A percentile compares a stretch with the other conserved stretches of the same genome.
Conservation (phyloP, 345 rosid species). For the Bretschneidera sinensis region DNA sequence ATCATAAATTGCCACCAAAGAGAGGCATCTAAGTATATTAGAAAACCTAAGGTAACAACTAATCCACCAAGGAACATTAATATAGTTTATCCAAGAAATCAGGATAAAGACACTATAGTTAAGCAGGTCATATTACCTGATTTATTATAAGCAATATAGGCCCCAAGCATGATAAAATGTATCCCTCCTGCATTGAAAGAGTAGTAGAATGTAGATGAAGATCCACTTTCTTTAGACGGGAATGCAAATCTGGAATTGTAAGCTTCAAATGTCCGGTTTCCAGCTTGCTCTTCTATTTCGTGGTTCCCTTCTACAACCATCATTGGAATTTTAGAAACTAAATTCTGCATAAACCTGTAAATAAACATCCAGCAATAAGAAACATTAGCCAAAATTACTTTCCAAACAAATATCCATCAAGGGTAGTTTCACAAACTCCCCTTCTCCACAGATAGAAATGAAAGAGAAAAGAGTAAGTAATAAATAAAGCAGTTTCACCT, state of each 20-base stretch:
- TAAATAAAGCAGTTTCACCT: constrained; percentile 28
- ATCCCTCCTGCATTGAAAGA: constrained; percentile 94
- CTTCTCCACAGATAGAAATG: too few relatives aligned
- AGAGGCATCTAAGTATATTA: too few relatives aligned
- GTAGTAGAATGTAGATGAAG: constrained; percentile 67
- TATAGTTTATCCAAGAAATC: neutral
- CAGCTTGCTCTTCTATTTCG: constrained; percentile 73
- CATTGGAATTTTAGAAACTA: constrained; percentile 62
- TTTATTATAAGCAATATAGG: constrained; percentile 54
- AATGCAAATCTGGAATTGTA: constrained; percentile 82
- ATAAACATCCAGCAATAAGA: neutral
- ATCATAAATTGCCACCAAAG: too few relatives aligned
- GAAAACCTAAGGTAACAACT: neutral
- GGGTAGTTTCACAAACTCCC: too few relatives aligned
- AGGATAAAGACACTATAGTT: neutral
- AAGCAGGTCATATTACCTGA: constrained; percentile 32
- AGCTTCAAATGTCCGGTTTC: constrained; percentile 60
- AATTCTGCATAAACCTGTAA: constrained; percentile 76
- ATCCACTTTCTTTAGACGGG: constrained; percentile 71
- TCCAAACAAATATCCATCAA: too few relatives aligned
- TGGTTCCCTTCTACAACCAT: constrained; percentile 93
- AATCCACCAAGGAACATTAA: neutral
- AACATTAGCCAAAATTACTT: too few relatives aligned
- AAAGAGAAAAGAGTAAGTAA: neutral
- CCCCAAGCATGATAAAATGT: constrained; percentile 85